Evolutionary conservation across 2,329 filamentous ascomycete species (phyloP).

Genomic region (Pleurostoma richardsiae): DNA sequence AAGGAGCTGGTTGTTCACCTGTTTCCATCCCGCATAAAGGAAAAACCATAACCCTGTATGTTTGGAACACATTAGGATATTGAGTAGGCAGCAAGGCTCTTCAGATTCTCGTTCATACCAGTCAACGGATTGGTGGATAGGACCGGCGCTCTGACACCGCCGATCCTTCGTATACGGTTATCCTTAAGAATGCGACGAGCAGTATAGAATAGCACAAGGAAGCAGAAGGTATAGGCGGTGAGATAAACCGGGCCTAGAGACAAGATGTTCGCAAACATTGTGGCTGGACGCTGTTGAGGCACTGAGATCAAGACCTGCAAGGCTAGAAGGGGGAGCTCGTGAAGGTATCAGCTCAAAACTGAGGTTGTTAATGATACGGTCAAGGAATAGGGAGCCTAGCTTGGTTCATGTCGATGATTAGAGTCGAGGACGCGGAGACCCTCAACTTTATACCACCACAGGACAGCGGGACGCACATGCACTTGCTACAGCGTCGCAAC

Average conservation of each 20-base stretch:
- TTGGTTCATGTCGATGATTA: too few species aligned
- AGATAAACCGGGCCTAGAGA: slow-evolving; percentile 4
- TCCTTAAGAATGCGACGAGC: slow-evolving; percentile 15
- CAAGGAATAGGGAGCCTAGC: too few species aligned
- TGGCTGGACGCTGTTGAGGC: neutral
- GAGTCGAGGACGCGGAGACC: too few species aligned
- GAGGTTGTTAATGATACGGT: too few species aligned
- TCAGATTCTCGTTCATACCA: slow-evolving; percentile 15
- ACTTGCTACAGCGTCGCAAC: too few species aligned
- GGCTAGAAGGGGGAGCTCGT: too few species aligned
- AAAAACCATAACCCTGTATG: slow-evolving; percentile 16
- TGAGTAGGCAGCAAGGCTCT: too few species aligned
- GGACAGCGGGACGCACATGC: too few species aligned
- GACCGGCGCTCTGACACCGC: slow-evolving; percentile 24
- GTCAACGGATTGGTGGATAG: slow-evolving; percentile 26
- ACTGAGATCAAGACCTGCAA: too few species aligned
- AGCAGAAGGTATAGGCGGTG: slow-evolving; percentile 3
- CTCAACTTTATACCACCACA: too few species aligned
- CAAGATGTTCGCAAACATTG: slow-evolving; percentile 7
- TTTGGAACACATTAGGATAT: too few species aligned
- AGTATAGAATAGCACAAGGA: slow-evolving; percentile 12
- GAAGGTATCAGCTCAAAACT: too few species aligned
- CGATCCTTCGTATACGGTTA: slow-evolving; percentile 20
- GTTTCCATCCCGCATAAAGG: slow-evolving; percentile 16
- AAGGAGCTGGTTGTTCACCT: slow-evolving; percentile 24